Evolutionary conservation across 352 stramenopile species (phyloP).

Genomic region (Peronosclerospora sorghi): DNA sequence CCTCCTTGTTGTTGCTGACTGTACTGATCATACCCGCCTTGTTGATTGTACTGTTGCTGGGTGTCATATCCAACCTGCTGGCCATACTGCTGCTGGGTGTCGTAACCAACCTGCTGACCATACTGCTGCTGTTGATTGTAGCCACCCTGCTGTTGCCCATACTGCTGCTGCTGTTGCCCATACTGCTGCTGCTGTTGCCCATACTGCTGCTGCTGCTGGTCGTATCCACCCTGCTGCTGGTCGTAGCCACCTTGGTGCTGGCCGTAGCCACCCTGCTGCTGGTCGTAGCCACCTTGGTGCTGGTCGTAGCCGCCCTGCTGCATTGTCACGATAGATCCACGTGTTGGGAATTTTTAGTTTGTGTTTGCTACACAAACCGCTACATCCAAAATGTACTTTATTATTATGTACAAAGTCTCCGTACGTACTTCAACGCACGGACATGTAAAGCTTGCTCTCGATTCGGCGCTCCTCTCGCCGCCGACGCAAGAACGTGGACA

Average conservation of each 20-base stretch:
- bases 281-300: conserved; percentile 20
- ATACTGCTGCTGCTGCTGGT: conserved; percentile 26
- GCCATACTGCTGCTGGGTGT: conserved; percentile 28
- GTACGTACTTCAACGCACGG: conserved; percentile 26
- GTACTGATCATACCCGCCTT: conserved; percentile 3
- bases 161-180: conserved; percentile 36
- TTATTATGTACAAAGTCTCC: conserved; percentile 1
- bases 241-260: conserved; percentile 22
- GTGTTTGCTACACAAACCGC: not conserved
- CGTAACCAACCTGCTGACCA: conserved; percentile 1
- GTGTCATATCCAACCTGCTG: conserved; percentile 7
- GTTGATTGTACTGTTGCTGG: conserved; percentile 5
- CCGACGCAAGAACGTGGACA: conserved; percentile 34
- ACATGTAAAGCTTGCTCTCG: conserved; percentile 59
- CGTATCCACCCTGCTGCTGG: conserved; percentile 30
- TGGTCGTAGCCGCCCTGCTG: conserved; percentile 36
- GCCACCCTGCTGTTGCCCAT: conserved; percentile 14
- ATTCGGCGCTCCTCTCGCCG: conserved; percentile 51
- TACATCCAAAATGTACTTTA: not conserved
- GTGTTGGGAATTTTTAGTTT: conserved; percentile 2
- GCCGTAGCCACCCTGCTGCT: conserved; percentile 29
- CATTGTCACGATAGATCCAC: conserved; percentile 25
- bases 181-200: conserved; percentile 20
- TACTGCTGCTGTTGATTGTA: conserved; percentile 24
- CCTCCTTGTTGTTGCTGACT: conserved; percentile 21